Base-by-base conservation (phyloP, 306 rosid genomes). In the Crataegus laevigata region DNA sequence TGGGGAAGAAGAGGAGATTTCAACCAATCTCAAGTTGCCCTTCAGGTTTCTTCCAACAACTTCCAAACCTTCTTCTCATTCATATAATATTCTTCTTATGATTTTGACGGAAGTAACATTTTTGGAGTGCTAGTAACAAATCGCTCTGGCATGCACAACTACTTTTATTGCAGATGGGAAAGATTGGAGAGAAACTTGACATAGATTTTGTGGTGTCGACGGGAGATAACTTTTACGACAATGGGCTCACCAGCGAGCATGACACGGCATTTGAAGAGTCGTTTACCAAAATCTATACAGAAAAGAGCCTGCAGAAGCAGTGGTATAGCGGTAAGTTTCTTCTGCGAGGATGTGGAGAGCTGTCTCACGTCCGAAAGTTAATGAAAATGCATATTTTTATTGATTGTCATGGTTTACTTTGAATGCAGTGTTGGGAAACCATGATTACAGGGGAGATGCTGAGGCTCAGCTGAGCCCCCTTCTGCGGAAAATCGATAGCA, bases 371-470 rank as follows among this genome's bases (percentile, higher is more conserved):
- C 5, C 54, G 54, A 47, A 15, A 47, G 54, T 47, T 47, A 4
- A 47, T 4, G 52, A 47, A 47, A 47, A 47, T 47, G 21, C 1
- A 14, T 47, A 29, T 15, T 3, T 2, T 6, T 6, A 34, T 32
- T 40, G 2, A 18, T 40, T 12, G 55, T 29, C 54, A 4, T 47
- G 21, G 54, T 47, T 47, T 47, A 47, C 54, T 4, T 36, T 58
- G 75, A 84, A 91, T 58, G 77, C 84, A 94, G 98, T 91, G 77
- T 76, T 94, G 84, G 98, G 98, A 2, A 91, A 94, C 85, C 98
- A 91, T 82, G 98, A 90, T 74, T 94, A 91, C 57, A 86, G 98
- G 43, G 98, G 98, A 28, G 79, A 91, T 73, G 96, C 83, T 58
- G 91, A 83, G 78, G 98, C 97, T 17, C 97, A 94, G 58, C 52